phyloP scores from a whole-genome alignment of 2,329 filamentous ascomycete species.

The Cercospora sp. region DNA sequence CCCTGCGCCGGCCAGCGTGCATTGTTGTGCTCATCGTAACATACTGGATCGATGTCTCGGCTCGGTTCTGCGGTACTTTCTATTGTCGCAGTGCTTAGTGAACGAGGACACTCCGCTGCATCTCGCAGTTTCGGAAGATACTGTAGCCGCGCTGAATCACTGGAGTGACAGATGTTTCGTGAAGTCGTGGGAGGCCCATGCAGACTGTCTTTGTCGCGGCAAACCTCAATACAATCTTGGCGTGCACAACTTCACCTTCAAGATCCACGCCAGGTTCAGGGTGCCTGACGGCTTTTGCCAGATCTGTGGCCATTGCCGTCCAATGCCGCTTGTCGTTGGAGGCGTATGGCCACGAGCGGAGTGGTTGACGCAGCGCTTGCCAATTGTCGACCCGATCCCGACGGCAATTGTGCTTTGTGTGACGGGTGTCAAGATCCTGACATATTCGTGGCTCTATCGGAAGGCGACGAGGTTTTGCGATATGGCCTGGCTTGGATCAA shows the following conservation, averaged over 20 bases:
- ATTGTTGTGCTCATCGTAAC: not conserved
- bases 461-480: not conserved
- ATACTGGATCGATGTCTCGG: not conserved
- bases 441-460: not conserved
- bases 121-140: not conserved
- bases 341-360: not conserved
- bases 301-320: not conserved
- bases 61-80: not conserved
- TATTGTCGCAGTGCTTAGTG: not conserved
- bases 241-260: not conserved
- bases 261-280: not conserved
- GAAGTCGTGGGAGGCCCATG: not conserved
- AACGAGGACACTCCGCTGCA: not conserved
- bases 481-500: not conserved
- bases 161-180: not conserved
- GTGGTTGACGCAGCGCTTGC: not conserved
- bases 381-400: not conserved
- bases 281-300: not conserved
- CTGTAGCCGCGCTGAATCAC: not conserved
- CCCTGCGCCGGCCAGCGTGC: not conserved
- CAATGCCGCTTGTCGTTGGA: not conserved
- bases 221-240: not conserved
- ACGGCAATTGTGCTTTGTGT: not conserved
- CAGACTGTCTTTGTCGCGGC: not conserved
- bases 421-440: not conserved